Evolutionary conservation across 2,329 filamentous ascomycete genomes (phyloP).

Genomic region (Rhynchosporium graminicola): DNA sequence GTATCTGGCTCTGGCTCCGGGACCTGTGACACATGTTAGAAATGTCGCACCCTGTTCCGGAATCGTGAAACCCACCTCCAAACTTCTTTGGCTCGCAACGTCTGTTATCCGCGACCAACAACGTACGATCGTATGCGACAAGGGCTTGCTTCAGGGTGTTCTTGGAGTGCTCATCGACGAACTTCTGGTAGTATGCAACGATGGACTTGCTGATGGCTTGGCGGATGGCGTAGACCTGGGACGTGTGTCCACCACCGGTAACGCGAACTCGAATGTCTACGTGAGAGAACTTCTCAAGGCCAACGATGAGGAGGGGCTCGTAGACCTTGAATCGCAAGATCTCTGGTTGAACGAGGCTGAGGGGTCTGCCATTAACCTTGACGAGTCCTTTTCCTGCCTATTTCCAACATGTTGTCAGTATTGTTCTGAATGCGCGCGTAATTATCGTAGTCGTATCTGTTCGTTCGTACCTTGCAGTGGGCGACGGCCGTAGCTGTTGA

Average conservation of each 20-base stretch:
- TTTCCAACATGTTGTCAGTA: conserved; percentile 37
- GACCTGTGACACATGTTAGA: conserved; percentile 63
- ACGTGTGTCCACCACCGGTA: conserved; percentile 94
- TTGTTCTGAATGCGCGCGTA: conserved; percentile 19
- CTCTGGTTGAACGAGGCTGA: conserved; percentile 92
- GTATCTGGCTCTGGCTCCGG: conserved; percentile 92
- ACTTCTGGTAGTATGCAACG: conserved; percentile 99
- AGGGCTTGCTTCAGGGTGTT: conserved; percentile 98
- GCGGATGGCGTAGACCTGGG: conserved; percentile 96
- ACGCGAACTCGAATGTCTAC: conserved; percentile 98
- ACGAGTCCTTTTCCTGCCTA: conserved; percentile 84
- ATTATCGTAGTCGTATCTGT: conserved; percentile 13
- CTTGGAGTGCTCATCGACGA: conserved; percentile 99
- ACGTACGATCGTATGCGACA: conserved; percentile 92
- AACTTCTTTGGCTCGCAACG: conserved; percentile 99
- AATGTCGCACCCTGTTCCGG: conserved; percentile 7
- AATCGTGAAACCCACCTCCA: conserved; percentile 45
- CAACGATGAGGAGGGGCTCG: conserved; percentile 96
- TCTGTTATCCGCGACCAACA: conserved; percentile 98
- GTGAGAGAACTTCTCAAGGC: conserved; percentile 93
- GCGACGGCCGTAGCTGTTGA: conserved; percentile 67
- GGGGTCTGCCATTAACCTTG: conserved; percentile 98
- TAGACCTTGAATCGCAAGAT: conserved; percentile 99
- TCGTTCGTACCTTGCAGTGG: conserved; percentile 69
- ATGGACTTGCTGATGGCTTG: conserved; percentile 98